phyloP scores from a whole-genome alignment of 2,329 filamentous ascomycete genomes.

The Rosellinia necatrix region DNA sequence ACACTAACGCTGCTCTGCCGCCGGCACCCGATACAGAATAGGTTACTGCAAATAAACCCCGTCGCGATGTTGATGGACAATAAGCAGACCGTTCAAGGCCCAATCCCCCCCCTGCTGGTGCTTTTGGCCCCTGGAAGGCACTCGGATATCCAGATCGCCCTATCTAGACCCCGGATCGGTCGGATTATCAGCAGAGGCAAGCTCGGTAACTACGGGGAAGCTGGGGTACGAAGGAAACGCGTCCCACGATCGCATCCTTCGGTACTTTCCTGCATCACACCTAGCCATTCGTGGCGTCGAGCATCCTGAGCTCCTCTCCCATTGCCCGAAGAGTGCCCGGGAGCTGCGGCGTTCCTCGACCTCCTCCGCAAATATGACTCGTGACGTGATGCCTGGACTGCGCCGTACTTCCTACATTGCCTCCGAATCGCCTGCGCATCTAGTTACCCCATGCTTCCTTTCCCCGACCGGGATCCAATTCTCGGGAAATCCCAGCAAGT shows the following conservation, averaged over 20 bases:
- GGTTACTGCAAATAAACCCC: background rate
- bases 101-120: background rate
- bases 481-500: constrained; percentile 46
- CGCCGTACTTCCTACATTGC: constrained; percentile 7
- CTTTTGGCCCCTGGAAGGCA: background rate
- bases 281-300: background rate
- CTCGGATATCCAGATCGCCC: constrained; percentile 5
- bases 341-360: constrained; percentile 44
- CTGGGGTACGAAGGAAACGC: background rate
- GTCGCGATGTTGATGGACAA: background rate
- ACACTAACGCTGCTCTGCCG: constrained; percentile 13
- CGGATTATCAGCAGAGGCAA: constrained; percentile 6
- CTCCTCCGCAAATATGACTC: constrained; percentile 4
- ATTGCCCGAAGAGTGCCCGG: constrained; percentile 48
- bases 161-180: background rate
- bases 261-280: background rate
- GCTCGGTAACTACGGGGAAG: background rate
- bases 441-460: constrained; percentile 8
- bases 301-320: background rate
- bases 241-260: background rate
- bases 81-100: background rate
- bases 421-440: too few relatives aligned
- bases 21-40: constrained; percentile 8
- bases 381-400: background rate
- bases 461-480: constrained; percentile 9